Percentiles rank a stretch among this genome's conserved stretches.
phyloP scores from a whole-genome alignment of 2,329 filamentous ascomycete genomes.

The Passalora sequoiae region DNA sequence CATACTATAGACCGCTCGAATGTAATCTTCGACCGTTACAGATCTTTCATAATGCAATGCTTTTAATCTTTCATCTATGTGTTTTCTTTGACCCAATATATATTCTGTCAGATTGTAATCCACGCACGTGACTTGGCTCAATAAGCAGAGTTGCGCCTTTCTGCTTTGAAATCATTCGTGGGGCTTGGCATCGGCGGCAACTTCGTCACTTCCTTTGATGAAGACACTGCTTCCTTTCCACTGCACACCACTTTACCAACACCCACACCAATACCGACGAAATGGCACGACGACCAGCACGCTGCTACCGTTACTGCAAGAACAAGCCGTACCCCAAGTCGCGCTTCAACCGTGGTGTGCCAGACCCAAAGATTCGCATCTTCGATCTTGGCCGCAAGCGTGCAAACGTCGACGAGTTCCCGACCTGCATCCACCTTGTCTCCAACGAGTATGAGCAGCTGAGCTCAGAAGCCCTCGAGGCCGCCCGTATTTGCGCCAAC shows the following conservation, averaged over 20 bases:
- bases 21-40: constrained; percentile 9
- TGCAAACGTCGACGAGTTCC: constrained; percentile 98
- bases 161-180: constrained; percentile 3
- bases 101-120: background rate
- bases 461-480: constrained; percentile 98
- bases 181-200: constrained; percentile 1
- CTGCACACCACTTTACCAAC: constrained; percentile 40
- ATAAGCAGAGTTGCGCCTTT: background rate
- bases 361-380: constrained; percentile 69
- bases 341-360: constrained; percentile 95
- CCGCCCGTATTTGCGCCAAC: constrained; percentile 99
- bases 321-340: constrained; percentile 99
- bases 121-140: background rate
- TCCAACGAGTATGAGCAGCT: constrained; percentile 99
- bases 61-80: background rate
- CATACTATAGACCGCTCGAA: constrained; percentile 12
- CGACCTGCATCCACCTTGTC: constrained; percentile 96
- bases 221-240: constrained; percentile 3
- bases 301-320: constrained; percentile 99
- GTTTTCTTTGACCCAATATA: constrained; percentile 1
- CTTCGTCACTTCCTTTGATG: background rate
- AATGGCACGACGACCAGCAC: constrained; percentile 98
- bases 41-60: too few species aligned
- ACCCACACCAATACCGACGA: constrained; percentile 60
- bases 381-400: constrained; percentile 71